These are phyloP conservation scores for Suillus decipiens DNA, from an alignment of 768 basidiomycete genomes.

Conservation along the genomic window DNA sequence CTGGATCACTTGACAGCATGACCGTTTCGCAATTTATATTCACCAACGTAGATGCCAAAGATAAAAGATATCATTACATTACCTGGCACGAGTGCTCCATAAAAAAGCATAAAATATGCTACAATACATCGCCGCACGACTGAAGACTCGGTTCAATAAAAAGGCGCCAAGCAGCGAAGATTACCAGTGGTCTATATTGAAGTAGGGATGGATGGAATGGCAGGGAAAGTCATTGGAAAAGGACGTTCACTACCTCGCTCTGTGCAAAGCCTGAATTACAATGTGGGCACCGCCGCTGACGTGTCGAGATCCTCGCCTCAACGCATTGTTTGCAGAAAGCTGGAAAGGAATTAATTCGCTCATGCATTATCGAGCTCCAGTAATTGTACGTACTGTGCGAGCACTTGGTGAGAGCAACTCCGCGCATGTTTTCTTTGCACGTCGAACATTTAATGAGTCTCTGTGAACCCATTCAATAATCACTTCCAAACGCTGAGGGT, in stretches of 20 bases:
- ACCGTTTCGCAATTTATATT: background rate
- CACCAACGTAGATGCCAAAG: background rate
- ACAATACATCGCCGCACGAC: constrained; percentile 4
- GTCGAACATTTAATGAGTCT: constrained; percentile 86
- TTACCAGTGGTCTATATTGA: constrained; percentile 5
- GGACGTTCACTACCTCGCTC: constrained; percentile 75
- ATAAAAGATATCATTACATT: constrained; percentile 5
- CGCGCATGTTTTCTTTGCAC: constrained; percentile 76
- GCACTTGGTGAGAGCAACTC: constrained; percentile 83
- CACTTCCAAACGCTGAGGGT: background rate
- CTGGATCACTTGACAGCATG: background rate
- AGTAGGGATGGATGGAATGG: background rate
- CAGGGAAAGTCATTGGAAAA: constrained; percentile 47
- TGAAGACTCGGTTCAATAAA: constrained; percentile 3
- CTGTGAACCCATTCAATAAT: constrained; percentile 38
- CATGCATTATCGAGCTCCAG: background rate
- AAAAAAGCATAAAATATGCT: constrained; percentile 10
- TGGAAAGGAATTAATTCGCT: constrained; percentile 28
- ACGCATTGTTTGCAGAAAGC: constrained; percentile 87
- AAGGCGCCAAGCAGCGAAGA: constrained; percentile 2
- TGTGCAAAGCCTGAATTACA: constrained; percentile 82
- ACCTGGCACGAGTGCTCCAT: constrained; percentile 1
- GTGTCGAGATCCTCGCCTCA: constrained; percentile 82
- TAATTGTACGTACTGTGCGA: constrained; percentile 74
- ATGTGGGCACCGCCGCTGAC: constrained; percentile 93